Base-by-base conservation (phyloP, 192 early-diverging fungal species). In the Coemansia sp. region DNA sequence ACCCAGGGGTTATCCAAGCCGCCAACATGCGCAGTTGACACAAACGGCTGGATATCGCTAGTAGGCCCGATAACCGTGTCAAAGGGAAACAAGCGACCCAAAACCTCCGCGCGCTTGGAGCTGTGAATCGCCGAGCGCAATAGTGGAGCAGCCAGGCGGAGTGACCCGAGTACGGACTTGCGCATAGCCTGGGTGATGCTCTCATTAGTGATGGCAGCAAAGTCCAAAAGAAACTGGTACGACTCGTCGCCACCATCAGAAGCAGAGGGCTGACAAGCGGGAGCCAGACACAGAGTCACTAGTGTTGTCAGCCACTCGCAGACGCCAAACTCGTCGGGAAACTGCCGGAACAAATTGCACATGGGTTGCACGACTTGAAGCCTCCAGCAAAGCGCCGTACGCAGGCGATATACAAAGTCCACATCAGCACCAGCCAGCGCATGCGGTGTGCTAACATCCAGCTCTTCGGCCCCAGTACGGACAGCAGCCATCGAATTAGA, bases 271-370 rank as follows among this genome's bases (percentile, higher is more conserved):
- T 73, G 77, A 42, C 67, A 70, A 0, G 21, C 38, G 3, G 77
- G 62, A 10, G 78, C 61, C 24, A 75, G 63, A 33, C 73, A 68
- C 23, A 80, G 46, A 0, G 78, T 65, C 10, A 80, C 70, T 14
- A 80, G 56, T 3, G 78, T 72, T 24, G 62, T 71, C 9, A 80
- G 78, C 78, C 78, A 80, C 9, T 80, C 73, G 39, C 68, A 55
- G 6, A 65, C 73, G 3, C 51, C 72, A 65, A 80, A 72, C 35
- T 80, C 73, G 14, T 80, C 78, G 0, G 78, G 78, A n/a, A 58
- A 71, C 58, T n/a, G 42, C 8, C 78, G 78, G 55, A 80, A 53
- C 20, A 80, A 35, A 2, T 36, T 56, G 31, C 73, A 74, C 42
- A 80, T 40, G 16, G 78, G 73, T 38, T 65, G 72, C 1, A 71